Conservation (phyloP, 23 red algal species). For the Gracilariopsis chorda region DNA sequence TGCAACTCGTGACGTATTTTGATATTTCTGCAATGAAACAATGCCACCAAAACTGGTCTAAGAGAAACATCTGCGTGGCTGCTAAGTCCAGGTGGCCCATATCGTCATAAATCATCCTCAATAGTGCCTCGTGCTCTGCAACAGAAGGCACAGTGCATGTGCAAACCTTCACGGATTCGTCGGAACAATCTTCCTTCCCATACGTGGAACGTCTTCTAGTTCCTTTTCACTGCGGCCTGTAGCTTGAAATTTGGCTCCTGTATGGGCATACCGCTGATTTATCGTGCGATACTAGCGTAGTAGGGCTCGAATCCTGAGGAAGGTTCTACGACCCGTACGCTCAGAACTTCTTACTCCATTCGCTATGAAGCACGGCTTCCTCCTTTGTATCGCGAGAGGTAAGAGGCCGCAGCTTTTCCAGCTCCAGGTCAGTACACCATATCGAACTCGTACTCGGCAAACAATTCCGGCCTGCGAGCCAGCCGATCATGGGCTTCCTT, state of each 20-base stretch:
- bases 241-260: no score
- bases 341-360: no score
- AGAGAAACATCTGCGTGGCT: not conserved
- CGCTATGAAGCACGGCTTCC: no score
- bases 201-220: no score
- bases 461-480: not conserved
- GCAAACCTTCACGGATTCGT: no score
- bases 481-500: not conserved
- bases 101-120: not conserved
- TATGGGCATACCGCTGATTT: no score
- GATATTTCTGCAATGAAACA: not conserved
- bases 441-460: not conserved
- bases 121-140: not conserved
- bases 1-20: not conserved
- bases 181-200: no score
- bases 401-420: not conserved
- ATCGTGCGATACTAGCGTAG: no score
- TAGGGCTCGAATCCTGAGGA: no score
- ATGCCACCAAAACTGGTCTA: not conserved
- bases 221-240: no score
- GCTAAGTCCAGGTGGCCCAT: not conserved
- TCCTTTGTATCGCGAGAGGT: not conserved
- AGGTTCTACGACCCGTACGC: no score
- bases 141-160: no score
- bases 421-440: not conserved